Conservation (phyloP, 2,329 filamentous ascomycete genomes). For the Epicoccum nigrum region DNA sequence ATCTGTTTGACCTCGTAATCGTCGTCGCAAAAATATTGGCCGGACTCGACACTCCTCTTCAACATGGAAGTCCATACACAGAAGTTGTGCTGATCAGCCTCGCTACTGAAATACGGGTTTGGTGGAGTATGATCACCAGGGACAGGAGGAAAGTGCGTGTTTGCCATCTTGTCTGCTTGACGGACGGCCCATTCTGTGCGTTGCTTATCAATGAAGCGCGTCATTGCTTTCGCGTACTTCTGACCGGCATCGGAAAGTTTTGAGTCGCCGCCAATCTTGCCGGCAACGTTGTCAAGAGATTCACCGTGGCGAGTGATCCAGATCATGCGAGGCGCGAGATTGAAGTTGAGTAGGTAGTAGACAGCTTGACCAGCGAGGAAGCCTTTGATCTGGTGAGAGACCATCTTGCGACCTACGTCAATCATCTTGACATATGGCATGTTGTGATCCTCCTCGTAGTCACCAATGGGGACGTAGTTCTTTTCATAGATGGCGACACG, state of each 20-base stretch:
- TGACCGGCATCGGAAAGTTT: slow-evolving; percentile 80
- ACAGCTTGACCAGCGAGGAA: slow-evolving; percentile 92
- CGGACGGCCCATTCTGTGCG: slow-evolving; percentile 81
- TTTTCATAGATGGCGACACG: slow-evolving; percentile 93
- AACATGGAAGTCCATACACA: slow-evolving; percentile 99
- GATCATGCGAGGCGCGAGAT: slow-evolving; percentile 91
- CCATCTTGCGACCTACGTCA: slow-evolving; percentile 92
- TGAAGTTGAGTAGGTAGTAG: slow-evolving; percentile 96
- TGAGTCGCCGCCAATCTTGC: slow-evolving; percentile 91
- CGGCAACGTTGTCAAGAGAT: slow-evolving; percentile 82
- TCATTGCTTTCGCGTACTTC: slow-evolving; percentile 77
- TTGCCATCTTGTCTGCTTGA: slow-evolving; percentile 77
- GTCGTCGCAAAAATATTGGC: slow-evolving; percentile 90
- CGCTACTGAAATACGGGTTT: slow-evolving; percentile 75
- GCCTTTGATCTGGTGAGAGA: slow-evolving; percentile 87
- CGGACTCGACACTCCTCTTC: slow-evolving; percentile 84
- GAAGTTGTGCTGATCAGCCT: slow-evolving; percentile 75
- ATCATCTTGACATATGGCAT: slow-evolving; percentile 98
- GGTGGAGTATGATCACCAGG: slow-evolving; percentile 93
- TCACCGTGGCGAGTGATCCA: slow-evolving; percentile 98
- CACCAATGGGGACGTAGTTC: slow-evolving; percentile 87
- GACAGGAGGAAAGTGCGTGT: slow-evolving; percentile 84
- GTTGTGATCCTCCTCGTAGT: slow-evolving; percentile 87
- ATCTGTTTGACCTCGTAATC: slow-evolving; percentile 94
- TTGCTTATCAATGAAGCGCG: slow-evolving; percentile 82